Base-by-base conservation (phyloP, 148 eudicot species). In the Vaccinium corymbosum region DNA sequence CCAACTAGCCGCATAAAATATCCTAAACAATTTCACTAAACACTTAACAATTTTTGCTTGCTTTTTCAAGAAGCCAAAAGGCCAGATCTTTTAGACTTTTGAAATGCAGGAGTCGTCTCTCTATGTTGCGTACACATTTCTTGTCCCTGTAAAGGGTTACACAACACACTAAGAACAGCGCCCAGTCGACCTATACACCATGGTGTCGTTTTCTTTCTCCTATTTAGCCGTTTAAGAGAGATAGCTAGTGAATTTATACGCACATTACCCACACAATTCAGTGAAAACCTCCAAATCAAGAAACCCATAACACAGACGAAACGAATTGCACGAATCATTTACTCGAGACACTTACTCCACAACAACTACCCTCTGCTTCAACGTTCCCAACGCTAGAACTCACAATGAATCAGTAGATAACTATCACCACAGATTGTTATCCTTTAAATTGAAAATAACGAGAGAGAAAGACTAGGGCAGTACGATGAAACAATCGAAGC, bases 391-490 rank as follows among this genome's bases (percentile, higher is more conserved):
- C 12, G 57, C 57, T 50, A 76, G 35, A 76, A 48, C 49, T 48
- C 56, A 42, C 27, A 49, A 76, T 0, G 56, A 76, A 46, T 20
- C 76, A 35, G 48, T 22, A 13, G 6, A 76, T 76, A 11, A 50
- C 15, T 13, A 22, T 22, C 56, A 49, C 79, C 32, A n/a, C 56
- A 49, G 11, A n/a, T 76, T 27, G 22, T 22, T 50, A 50, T 50
- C 52, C 8, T 4, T 25, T 20, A n/a, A 50, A 11, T 76, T 49
- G 79, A 76, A 48, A 25, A 49, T 11, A 76, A 49, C 7, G 52
- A 68, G 73, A 25, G 73, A 27, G 56, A 49, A 35, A 76, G 79
- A 42, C 78, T 46, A 75, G 53, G 78, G 78, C 52, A 76, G 56
- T 27, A 22, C 56, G 79, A 76, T 50, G 79, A 22, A 76, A 22